Conservation (phyloP, 345 rosid genomes). For the Syzygium oleosum region DNA sequence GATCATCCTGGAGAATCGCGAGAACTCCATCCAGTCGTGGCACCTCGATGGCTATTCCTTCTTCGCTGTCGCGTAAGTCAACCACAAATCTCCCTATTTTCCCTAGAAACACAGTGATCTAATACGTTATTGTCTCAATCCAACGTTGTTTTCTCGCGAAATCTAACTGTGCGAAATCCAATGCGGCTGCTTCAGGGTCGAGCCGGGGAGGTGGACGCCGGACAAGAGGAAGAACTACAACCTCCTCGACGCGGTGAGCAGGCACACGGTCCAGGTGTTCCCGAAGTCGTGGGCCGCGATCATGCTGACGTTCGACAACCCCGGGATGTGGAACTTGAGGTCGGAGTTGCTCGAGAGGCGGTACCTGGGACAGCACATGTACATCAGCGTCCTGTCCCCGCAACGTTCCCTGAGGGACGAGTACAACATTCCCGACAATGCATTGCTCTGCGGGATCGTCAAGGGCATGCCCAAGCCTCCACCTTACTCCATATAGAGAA, state of each 20-base stretch:
- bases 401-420: slow-evolving; percentile 21
- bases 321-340: slow-evolving; percentile 31
- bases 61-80: slow-evolving; percentile 26
- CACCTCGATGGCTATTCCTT: slow-evolving; percentile 24
- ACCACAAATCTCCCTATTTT: not conserved
- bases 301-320: slow-evolving; percentile 22
- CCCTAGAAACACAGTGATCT: not conserved
- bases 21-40: slow-evolving; percentile 19
- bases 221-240: slow-evolving; percentile 25
- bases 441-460: slow-evolving; percentile 18
- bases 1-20: slow-evolving; percentile 23
- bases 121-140: not conserved
- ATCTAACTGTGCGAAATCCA: not conserved
- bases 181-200: slow-evolving; percentile 1
- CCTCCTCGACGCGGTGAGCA: slow-evolving; percentile 27
- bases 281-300: slow-evolving; percentile 32
- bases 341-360: slow-evolving; percentile 15
- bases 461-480: slow-evolving; percentile 15
- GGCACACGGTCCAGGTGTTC: slow-evolving; percentile 24
- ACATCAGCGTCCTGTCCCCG: slow-evolving; percentile 19
- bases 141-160: not conserved
- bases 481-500: slow-evolving; percentile 9
- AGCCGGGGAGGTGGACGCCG: slow-evolving; percentile 24
- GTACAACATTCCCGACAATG: slow-evolving; percentile 23
- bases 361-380: slow-evolving; percentile 23